These are phyloP conservation scores for Colletotrichum sp. DNA, from an alignment of 2,329 filamentous ascomycete species.

Conservation along the genomic window DNA sequence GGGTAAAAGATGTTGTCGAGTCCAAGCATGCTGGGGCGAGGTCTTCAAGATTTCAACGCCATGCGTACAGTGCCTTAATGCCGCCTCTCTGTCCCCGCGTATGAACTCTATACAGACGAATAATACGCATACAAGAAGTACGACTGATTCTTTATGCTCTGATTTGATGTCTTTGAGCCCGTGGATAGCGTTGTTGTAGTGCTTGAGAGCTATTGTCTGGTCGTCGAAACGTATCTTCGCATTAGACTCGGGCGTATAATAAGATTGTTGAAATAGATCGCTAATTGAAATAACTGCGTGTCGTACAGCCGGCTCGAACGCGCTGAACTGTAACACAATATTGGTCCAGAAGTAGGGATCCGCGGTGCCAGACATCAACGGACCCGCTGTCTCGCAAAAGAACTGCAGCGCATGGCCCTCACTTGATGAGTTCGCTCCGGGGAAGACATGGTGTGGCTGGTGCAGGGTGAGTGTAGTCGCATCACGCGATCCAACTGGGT, in stretches of 20 bases:
- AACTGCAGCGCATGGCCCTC: conserved; percentile 34
- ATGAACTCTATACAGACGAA: conserved; percentile 61
- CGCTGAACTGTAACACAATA: conserved; percentile 49
- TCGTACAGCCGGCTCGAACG: conserved; percentile 49
- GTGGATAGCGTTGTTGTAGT: conserved; percentile 55
- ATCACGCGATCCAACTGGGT: conserved; percentile 17
- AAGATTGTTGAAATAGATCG: conserved; percentile 43
- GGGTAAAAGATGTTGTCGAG: conserved; percentile 1
- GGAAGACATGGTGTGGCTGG: conserved; percentile 9
- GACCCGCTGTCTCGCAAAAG: conserved; percentile 38
- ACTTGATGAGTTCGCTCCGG: conserved; percentile 4
- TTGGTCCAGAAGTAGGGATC: conserved; percentile 49
- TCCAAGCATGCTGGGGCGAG: conserved; percentile 1
- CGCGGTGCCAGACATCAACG: conserved; percentile 42
- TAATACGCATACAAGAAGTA: conserved; percentile 51
- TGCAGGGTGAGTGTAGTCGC: conserved; percentile 18
- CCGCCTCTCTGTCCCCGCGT: conserved; percentile 22
- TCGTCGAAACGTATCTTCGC: not conserved
- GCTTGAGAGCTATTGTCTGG: conserved; percentile 41
- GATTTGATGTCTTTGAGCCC: conserved; percentile 42
- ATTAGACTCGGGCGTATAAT: not conserved
- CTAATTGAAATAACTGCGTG: conserved; percentile 56
- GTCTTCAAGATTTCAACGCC: conserved; percentile 7
- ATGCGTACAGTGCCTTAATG: conserved; percentile 10
- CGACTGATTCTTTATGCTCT: conserved; percentile 24